Evolutionary conservation across 2,329 filamentous ascomycete species (phyloP), one percentile per base, ranked within the genome.

Genomic region (Trichoderma sp.): DNA sequence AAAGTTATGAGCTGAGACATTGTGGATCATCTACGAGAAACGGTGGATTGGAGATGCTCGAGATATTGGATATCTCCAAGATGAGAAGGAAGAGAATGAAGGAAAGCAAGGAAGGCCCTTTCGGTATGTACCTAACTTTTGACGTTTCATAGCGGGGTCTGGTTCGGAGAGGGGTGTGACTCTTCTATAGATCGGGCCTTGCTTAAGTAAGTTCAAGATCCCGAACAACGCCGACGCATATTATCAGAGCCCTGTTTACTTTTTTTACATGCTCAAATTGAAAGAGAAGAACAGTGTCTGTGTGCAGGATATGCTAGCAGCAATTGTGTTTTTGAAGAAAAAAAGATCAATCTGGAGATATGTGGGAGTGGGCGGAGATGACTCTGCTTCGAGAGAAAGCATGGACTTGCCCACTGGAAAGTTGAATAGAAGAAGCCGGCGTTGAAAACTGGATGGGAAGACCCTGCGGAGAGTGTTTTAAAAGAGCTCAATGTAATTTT

Each of bases 1-100:
- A 64, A 8, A 42, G 61, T 64, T 22, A 64, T 64, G 22, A 64
- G 50, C 17, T 64, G 52, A 32, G 61, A 29, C 59, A 63, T 63
- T 34, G 48, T 34, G 15, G 34, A 42, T 29, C 12, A 61, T 35
- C 29, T n/a, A 50, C 0, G 12, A 25, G 29, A 25, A 35, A 22
- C 12, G 6, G 17, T 6, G 4, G 19, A 37, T 13, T 19, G 12
- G 5, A 17, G 32, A 37, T 37, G 32, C 32, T 37, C 53, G 17
- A 29, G 19, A 19, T n/a, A 25, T 35, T 25, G 42, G 2, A 50
- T 34, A 27, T 22, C 8, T 5, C 7, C 22, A 37, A n/a, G 19
- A 22, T 37, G 42, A 52, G 32, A 52, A 54, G 45, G 48, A 37
- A 25, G 42, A 35, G 25, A 32, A 29, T 10, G 34, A 27, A 50